Percentiles rank a stretch among this genome's conserved stretches.
Conservation (phyloP, 2,329 filamentous ascomycete genomes). For the Bipolaris bicolor region DNA sequence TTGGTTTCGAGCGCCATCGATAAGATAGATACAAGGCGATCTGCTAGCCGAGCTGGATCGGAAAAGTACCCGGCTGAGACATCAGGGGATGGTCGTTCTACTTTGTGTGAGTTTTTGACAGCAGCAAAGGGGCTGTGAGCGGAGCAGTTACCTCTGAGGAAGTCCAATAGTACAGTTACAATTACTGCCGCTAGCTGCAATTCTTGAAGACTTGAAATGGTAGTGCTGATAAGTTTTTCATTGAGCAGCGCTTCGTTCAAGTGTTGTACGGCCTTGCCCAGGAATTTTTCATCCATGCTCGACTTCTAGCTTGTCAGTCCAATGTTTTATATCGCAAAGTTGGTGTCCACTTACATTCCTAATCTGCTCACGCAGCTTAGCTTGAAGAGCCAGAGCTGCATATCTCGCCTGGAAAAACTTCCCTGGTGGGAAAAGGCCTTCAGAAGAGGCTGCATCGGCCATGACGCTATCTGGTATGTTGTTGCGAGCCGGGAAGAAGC, state of each 20-base stretch:
- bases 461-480: slow-evolving; percentile 38
- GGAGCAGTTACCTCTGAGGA: slow-evolving; percentile 41
- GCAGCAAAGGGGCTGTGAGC: neutral
- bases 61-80: slow-evolving; percentile 43
- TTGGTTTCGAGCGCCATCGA: slow-evolving; percentile 26
- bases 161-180: slow-evolving; percentile 38
- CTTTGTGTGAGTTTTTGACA: slow-evolving; percentile 32
- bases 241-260: slow-evolving; percentile 41
- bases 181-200: slow-evolving; percentile 38
- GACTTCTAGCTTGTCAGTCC: slow-evolving; percentile 31
- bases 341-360: slow-evolving; percentile 30
- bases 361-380: slow-evolving; percentile 40
- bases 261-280: slow-evolving; percentile 40
- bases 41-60: slow-evolving; percentile 34
- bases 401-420: slow-evolving; percentile 47
- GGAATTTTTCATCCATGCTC: slow-evolving; percentile 39
- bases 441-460: slow-evolving; percentile 26
- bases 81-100: slow-evolving; percentile 44
- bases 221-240: slow-evolving; percentile 29
- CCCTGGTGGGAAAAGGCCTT: slow-evolving; percentile 43
- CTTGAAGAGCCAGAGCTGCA: slow-evolving; percentile 39
- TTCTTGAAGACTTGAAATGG: slow-evolving; percentile 28
- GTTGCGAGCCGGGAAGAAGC: slow-evolving; percentile 38
- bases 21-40: slow-evolving; percentile 41
- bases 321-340: neutral